phyloP scores from a whole-genome alignment of 768 basidiomycete species.

The Termitomyces sp. region DNA sequence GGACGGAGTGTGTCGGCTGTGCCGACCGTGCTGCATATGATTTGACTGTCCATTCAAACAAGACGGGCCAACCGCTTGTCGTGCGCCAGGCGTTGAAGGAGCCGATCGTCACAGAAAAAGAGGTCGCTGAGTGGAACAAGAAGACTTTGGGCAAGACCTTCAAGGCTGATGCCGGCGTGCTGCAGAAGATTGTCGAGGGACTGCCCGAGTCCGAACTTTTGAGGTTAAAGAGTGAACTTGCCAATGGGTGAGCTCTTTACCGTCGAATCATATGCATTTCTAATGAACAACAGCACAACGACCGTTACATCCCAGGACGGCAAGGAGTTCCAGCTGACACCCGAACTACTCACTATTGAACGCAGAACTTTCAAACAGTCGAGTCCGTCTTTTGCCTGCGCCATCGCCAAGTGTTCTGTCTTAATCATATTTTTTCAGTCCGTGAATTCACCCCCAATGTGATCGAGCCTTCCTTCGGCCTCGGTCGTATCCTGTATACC shows the following conservation, averaged over 20 bases:
- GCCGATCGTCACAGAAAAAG: constrained; percentile 76
- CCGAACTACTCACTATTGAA: constrained; percentile 72
- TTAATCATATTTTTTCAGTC: constrained; percentile 40
- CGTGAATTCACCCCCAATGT: constrained; percentile 97
- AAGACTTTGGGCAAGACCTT: constrained; percentile 86
- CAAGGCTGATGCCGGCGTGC: constrained; percentile 68
- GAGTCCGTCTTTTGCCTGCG: constrained; percentile 37
- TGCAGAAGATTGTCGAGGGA: constrained; percentile 59
- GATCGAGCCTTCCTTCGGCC: constrained; percentile 97
- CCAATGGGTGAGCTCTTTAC: constrained; percentile 52
- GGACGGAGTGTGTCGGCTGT: constrained; percentile 99
- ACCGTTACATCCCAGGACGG: constrained; percentile 55
- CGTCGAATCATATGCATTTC: background rate
- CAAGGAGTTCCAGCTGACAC: constrained; percentile 62
- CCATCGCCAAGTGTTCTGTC: background rate
- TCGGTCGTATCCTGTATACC: constrained; percentile 92
- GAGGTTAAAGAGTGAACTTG: constrained; percentile 65
- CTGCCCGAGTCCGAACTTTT: constrained; percentile 63
- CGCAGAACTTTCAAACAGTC: constrained; percentile 85
- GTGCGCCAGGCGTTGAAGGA: constrained; percentile 85
- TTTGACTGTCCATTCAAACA: constrained; percentile 79
- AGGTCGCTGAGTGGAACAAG: constrained; percentile 78
- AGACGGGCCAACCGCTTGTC: constrained; percentile 79
- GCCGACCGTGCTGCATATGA: constrained; percentile 98
- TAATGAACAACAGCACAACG: constrained; percentile 35